phyloP scores from a whole-genome alignment of 768 basidiomycete species.

The Daedaleopsis sinensis region DNA sequence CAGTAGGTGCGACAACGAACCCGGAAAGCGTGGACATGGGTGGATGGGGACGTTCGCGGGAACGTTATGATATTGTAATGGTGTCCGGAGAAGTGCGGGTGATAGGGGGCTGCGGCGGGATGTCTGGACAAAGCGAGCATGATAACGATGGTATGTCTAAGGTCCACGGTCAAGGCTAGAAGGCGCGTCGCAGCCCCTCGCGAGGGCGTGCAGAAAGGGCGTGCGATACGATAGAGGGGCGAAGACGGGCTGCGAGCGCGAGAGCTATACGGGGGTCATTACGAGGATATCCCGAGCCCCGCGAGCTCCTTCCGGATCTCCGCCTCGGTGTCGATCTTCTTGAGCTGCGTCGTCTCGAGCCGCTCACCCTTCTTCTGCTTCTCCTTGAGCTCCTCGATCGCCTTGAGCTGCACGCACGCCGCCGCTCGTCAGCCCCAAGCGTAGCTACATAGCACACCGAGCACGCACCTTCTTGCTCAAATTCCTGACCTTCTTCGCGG shows the following conservation, averaged over 20 bases:
- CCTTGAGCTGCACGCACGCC: constrained; percentile 72
- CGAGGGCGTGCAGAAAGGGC: neutral
- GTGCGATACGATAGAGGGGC: neutral
- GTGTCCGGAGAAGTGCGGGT: neutral
- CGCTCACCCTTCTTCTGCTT: constrained; percentile 88
- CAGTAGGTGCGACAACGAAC: neutral
- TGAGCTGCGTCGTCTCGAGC: constrained; percentile 92
- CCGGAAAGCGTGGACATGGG: neutral
- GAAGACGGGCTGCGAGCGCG: neutral
- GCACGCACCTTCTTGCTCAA: constrained; percentile 85
- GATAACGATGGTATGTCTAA: no score
- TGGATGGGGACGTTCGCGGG: no score
- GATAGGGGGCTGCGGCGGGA: neutral
- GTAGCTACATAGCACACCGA: no score
- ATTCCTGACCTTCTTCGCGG: constrained; percentile 92
- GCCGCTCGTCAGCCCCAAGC: neutral
- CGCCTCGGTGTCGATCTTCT: constrained; percentile 93
- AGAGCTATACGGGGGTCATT: constrained; percentile 1
- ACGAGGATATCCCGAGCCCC: constrained; percentile 31
- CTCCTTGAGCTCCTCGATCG: constrained; percentile 98
- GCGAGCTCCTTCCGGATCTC: constrained; percentile 84
- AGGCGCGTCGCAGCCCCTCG: no score
- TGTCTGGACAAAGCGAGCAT: neutral
- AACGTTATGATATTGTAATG: neutral
- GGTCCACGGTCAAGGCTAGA: no score